Evolutionary conservation across 257 asterid species (phyloP).

Genomic region (Solanum phureja): DNA sequence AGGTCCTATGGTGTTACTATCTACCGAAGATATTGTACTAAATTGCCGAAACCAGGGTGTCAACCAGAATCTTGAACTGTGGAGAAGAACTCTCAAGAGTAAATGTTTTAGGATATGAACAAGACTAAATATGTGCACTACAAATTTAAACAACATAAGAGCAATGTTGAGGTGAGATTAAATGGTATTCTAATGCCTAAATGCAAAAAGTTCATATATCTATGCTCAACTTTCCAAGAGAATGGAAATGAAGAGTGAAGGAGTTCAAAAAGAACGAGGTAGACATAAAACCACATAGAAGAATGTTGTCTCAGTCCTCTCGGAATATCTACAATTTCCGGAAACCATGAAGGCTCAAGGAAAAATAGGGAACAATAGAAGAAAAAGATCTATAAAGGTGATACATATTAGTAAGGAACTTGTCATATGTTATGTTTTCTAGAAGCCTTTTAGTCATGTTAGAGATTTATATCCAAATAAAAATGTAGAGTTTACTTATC

Average conservation of each 20-base stretch:
- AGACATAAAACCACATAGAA: neutral
- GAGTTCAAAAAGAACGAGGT: neutral
- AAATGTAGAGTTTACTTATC: neutral
- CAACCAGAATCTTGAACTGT: neutral
- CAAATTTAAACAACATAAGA: neutral
- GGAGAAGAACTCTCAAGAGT: neutral
- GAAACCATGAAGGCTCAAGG: neutral
- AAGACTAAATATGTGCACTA: neutral
- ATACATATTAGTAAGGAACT: neutral
- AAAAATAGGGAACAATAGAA: neutral
- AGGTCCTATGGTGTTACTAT: neutral
- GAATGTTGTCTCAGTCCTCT: neutral
- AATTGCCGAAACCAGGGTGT: neutral
- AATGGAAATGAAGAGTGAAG: neutral
- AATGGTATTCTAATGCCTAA: neutral
- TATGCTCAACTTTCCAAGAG: neutral
- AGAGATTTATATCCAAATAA: neutral
- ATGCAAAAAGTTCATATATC: neutral
- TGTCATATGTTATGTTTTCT: neutral
- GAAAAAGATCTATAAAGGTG: neutral
- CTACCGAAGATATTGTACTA: neutral
- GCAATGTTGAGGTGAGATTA: neutral
- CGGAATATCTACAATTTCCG: neutral
- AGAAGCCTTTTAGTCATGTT: neutral
- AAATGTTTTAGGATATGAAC: neutral